These are phyloP conservation scores for Quercus tomentella DNA, from an alignment of 331 rosid genomes.

Conservation along the genomic window DNA sequence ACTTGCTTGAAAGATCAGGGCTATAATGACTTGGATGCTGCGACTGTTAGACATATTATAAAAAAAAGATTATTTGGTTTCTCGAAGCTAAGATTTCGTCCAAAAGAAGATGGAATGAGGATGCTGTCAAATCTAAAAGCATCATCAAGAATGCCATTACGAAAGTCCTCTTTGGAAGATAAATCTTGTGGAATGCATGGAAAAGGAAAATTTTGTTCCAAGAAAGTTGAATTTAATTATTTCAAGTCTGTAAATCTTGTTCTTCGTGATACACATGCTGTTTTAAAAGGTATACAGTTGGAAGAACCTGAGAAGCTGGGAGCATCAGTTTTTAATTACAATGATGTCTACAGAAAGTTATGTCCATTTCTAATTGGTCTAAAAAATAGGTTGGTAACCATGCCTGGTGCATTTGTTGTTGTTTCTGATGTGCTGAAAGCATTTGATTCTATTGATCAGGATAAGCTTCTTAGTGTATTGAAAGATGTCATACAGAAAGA, in stretches of 20 bases:
- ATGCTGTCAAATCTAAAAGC: slow-evolving; percentile 80
- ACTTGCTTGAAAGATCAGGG: slow-evolving; percentile 48
- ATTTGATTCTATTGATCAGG: slow-evolving; percentile 79
- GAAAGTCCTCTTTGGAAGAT: slow-evolving; percentile 21
- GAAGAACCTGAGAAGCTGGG: slow-evolving; percentile 72
- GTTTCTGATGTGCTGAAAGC: slow-evolving; percentile 85
- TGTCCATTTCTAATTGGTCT: slow-evolving; percentile 51
- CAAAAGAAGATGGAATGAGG: slow-evolving; percentile 80
- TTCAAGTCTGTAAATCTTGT: slow-evolving; percentile 66
- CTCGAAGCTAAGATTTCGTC: slow-evolving; percentile 83
- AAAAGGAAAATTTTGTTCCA: slow-evolving; percentile 2
- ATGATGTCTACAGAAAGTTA: slow-evolving; percentile 72
- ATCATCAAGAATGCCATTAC: slow-evolving; percentile 52
- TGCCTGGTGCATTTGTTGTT: slow-evolving; percentile 55
- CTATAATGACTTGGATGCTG: slow-evolving; percentile 53
- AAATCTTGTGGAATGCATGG: slow-evolving; percentile 17
- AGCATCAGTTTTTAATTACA: slow-evolving; percentile 88
- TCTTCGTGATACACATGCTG: slow-evolving; percentile 64
- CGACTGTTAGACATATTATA: slow-evolving; percentile 54
- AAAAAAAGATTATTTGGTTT: slow-evolving; percentile 69
- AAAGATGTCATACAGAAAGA: slow-evolving; percentile 39
- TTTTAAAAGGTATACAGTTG: slow-evolving; percentile 57
- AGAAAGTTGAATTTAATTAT: slow-evolving; percentile 23
- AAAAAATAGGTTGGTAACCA: slow-evolving; percentile 27
- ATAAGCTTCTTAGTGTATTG: slow-evolving; percentile 65